These are phyloP conservation scores for Fraxinus sp. DNA, from an alignment of 305 asterid genomes.

Conservation along the genomic window DNA sequence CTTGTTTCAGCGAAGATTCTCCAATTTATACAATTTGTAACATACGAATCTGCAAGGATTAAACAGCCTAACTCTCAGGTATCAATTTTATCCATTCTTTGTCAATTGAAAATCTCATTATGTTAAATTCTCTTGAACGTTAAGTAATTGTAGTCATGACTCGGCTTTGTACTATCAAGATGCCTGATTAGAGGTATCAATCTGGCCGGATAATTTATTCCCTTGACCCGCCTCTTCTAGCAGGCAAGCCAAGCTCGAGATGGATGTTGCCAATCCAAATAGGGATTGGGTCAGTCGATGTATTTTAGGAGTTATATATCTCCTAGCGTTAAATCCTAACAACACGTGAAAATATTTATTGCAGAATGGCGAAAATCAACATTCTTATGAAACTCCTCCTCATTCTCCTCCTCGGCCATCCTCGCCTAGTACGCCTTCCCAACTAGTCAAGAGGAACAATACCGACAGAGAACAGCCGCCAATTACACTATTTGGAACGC, in stretches of 20 bases:
- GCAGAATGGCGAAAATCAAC: conserved; percentile 25
- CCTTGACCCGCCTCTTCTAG: background rate
- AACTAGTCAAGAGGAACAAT: conserved; percentile 25
- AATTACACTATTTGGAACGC: background rate
- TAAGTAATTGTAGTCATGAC: background rate
- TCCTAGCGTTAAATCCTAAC: background rate
- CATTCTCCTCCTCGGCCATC: background rate
- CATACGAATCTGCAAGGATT: conserved; percentile 38
- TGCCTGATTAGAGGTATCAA: background rate
- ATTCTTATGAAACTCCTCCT: background rate
- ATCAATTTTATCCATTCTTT: background rate
- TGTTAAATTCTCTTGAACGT: background rate
- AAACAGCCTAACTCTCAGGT: conserved; percentile 41
- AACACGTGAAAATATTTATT: background rate
- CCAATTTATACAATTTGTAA: conserved; percentile 48
- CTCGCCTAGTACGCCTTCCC: conserved; percentile 29
- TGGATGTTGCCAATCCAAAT: background rate
- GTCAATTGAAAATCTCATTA: background rate
- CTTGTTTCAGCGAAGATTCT: conserved; percentile 64
- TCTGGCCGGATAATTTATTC: background rate
- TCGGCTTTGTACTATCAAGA: background rate
- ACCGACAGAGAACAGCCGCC: background rate
- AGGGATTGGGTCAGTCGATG: background rate
- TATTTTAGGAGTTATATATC: background rate
- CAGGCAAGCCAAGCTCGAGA: background rate